Evolutionary conservation across 176 grass and related monocot genomes (phyloP).

Genomic region (Ampelocalamus luodianensis): DNA sequence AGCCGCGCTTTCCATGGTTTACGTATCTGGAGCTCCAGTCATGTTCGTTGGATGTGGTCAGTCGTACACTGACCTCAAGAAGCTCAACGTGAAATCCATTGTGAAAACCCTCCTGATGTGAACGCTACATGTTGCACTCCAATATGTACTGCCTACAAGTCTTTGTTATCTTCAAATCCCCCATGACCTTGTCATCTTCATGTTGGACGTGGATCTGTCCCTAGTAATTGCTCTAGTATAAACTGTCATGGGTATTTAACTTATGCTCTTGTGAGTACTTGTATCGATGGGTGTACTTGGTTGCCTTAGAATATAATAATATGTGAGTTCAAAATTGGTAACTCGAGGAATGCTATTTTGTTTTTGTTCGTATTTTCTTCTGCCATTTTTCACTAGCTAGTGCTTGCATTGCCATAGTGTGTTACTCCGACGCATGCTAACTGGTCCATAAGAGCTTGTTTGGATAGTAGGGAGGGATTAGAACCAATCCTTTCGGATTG

Average conservation of each 20-base stretch:
- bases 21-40: conserved; percentile 91
- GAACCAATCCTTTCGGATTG: too few relatives aligned
- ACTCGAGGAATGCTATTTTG: background rate
- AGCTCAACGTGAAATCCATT: conserved; percentile 92
- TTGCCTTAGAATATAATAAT: conserved; percentile 15
- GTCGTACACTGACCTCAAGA: conserved; percentile 96
- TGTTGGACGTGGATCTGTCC: conserved; percentile 45
- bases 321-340: background rate
- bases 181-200: conserved; percentile 54
- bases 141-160: conserved; percentile 16
- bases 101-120: conserved; percentile 95
- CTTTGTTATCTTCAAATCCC: conserved; percentile 41
- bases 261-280: background rate
- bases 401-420: background rate
- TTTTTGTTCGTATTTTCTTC: background rate
- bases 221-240: background rate
- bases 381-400: background rate
- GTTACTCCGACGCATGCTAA: background rate
- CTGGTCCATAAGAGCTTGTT: background rate
- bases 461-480: too few relatives aligned
- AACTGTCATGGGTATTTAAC: background rate
- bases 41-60: conserved; percentile 93
- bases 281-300: background rate
- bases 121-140: conserved; percentile 40
- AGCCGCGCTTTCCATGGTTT: conserved; percentile 89